Percentiles rank a stretch among this genome's conserved stretches.
These are phyloP conservation scores for Dothideomycetidae sp. DNA, from an alignment of 2,329 filamentous ascomycete species.

Conservation along the genomic window DNA sequence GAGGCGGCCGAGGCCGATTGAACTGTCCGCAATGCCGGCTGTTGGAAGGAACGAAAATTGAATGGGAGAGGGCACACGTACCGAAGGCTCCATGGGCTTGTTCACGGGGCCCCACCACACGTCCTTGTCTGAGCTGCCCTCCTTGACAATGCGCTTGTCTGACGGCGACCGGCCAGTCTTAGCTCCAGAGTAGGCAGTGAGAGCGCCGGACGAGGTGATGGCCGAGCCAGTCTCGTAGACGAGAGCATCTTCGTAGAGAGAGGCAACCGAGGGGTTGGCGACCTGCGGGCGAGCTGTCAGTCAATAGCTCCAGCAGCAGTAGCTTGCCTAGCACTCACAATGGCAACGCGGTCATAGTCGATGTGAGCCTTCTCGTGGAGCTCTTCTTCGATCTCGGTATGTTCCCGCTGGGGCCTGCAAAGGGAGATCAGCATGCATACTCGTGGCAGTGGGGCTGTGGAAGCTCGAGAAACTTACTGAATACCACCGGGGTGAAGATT, in stretches of 20 bases:
- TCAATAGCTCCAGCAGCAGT: conserved; percentile 6
- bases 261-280: conserved; percentile 87
- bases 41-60: background rate
- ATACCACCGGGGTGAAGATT: conserved; percentile 82
- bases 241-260: conserved; percentile 96
- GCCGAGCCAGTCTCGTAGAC: conserved; percentile 96
- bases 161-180: conserved; percentile 95
- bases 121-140: conserved; percentile 73
- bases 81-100: conserved; percentile 95
- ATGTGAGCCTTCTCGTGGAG: conserved; percentile 97
- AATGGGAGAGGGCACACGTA: conserved; percentile 39
- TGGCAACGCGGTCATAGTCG: conserved; percentile 95
- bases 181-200: conserved; percentile 93
- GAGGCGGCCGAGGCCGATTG: too few relatives aligned
- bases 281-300: conserved; percentile 32
- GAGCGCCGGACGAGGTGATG: conserved; percentile 86
- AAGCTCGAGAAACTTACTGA: conserved; percentile 46
- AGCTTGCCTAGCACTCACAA: conserved; percentile 46
- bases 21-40: too few relatives aligned
- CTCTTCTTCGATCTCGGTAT: conserved; percentile 96
- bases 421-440: conserved; percentile 1
- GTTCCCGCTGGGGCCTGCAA: conserved; percentile 61
- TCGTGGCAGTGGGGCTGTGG: conserved; percentile 8
- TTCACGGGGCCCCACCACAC: conserved; percentile 99
- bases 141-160: conserved; percentile 95